phyloP scores from a whole-genome alignment of 2,329 filamentous ascomycete species.

The Delphinella strobiligena region DNA sequence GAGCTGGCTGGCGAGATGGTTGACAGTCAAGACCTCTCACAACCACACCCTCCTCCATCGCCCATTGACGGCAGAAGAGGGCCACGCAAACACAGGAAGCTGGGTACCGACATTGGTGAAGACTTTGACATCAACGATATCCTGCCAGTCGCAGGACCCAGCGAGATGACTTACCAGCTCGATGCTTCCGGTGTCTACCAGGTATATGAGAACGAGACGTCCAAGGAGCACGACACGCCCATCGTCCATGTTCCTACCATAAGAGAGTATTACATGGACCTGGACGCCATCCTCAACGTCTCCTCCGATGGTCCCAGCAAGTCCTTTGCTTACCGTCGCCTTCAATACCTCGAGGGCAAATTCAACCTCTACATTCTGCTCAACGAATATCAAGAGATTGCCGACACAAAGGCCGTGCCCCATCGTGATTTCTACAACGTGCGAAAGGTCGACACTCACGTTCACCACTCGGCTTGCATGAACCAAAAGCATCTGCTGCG shows the following conservation, averaged over 20 bases:
- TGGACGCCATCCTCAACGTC: slow-evolving; percentile 76
- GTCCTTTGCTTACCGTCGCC: slow-evolving; percentile 86
- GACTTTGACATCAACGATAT: slow-evolving; percentile 79
- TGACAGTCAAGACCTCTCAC: slow-evolving; percentile 19
- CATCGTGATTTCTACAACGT: slow-evolving; percentile 99
- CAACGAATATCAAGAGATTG: slow-evolving; percentile 96
- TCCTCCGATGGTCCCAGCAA: slow-evolving; percentile 94
- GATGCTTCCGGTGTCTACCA: slow-evolving; percentile 85
- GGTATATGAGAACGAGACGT: slow-evolving; percentile 63
- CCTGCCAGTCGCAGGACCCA: slow-evolving; percentile 57
- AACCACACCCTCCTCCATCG: slow-evolving; percentile 11
- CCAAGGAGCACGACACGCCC: slow-evolving; percentile 51
- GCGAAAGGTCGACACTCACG: slow-evolving; percentile 95
- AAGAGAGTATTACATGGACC: slow-evolving; percentile 89
- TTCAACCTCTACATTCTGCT: slow-evolving; percentile 89
- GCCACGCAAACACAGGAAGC: slow-evolving; percentile 53
- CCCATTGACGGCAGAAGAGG: slow-evolving; percentile 16
- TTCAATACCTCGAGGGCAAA: slow-evolving; percentile 93
- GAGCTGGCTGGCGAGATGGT: slow-evolving; percentile 15
- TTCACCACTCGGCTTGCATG: slow-evolving; percentile 98
- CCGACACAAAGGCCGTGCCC: slow-evolving; percentile 93
- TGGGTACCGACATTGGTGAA: slow-evolving; percentile 79
- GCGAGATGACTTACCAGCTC: slow-evolving; percentile 63
- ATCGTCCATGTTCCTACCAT: slow-evolving; percentile 80
- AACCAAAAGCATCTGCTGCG: slow-evolving; percentile 97